A percentile compares a stretch with the other conserved stretches of the same genome.
Evolutionary conservation across 2,329 filamentous ascomycete species (phyloP).

Genomic region (Lachnellula hyalina): DNA sequence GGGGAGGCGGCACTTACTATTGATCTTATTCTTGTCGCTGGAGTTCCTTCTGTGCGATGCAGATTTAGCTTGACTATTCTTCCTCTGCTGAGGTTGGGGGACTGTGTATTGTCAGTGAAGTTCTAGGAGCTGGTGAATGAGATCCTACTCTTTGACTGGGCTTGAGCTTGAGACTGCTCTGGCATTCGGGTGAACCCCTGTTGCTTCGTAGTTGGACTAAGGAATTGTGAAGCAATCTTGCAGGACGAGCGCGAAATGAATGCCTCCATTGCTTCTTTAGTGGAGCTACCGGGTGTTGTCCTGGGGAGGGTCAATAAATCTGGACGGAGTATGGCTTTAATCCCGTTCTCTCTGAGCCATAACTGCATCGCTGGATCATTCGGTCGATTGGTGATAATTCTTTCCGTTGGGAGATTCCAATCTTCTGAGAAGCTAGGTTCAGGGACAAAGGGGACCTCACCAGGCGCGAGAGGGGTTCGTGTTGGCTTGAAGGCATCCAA

Average conservation of each 20-base stretch:
- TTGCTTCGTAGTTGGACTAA: neutral
- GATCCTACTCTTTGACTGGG: no score
- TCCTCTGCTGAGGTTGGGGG: neutral
- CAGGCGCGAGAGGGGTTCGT: neutral
- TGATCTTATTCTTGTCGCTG: neutral
- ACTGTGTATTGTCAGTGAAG: neutral
- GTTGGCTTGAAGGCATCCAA: neutral
- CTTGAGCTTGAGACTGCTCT: neutral
- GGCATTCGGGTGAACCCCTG: neutral
- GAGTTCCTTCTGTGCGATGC: neutral
- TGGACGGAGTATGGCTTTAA: neutral
- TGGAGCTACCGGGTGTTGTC: neutral
- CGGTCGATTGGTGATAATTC: neutral
- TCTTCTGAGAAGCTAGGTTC: neutral
- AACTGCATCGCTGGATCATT: neutral
- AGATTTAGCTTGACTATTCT: neutral
- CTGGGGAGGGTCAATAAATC: neutral
- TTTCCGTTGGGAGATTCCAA: neutral
- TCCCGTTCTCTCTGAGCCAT: neutral
- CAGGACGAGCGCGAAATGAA: neutral
- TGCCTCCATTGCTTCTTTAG: neutral
- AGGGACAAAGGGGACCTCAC: neutral
- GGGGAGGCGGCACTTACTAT: neutral
- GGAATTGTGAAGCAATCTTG: neutral
- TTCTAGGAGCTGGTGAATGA: neutral